Conservation (phyloP, 2,329 filamentous ascomycete species). For the Paradendryphiella salina region DNA sequence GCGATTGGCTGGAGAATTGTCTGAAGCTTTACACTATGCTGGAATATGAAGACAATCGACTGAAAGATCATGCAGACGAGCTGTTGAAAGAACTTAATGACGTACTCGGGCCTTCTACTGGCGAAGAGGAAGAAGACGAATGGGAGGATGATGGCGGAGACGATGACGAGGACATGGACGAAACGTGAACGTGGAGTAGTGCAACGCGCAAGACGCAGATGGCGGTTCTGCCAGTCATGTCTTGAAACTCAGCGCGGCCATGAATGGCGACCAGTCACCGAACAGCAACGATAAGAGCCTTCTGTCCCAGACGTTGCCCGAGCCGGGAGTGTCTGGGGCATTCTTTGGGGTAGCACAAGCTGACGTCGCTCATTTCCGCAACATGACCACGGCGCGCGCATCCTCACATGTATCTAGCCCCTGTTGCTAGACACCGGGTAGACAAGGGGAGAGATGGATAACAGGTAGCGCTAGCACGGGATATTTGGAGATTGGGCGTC, state of each 20-base stretch:
- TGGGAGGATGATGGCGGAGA: slow-evolving; percentile 48
- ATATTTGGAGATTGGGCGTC: not conserved
- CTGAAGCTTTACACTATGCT: slow-evolving; percentile 75
- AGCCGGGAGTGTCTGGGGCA: not conserved
- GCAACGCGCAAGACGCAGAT: not conserved
- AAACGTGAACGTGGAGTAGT: slow-evolving; percentile 34
- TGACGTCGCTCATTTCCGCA: not conserved
- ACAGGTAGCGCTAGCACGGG: no score
- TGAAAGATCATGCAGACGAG: slow-evolving; percentile 75
- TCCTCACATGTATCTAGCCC: no score
- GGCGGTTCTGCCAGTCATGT: not conserved
- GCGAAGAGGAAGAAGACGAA: slow-evolving; percentile 50
- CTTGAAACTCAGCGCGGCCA: not conserved
- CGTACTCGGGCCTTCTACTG: slow-evolving; percentile 49
- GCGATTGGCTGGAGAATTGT: slow-evolving; percentile 81
- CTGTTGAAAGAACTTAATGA: slow-evolving; percentile 59
- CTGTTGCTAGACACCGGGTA: no score
- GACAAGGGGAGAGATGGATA: no score
- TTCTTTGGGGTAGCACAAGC: not conserved
- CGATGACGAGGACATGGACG: slow-evolving; percentile 43
- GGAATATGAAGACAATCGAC: slow-evolving; percentile 81
- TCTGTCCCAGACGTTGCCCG: not conserved
- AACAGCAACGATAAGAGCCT: not conserved
- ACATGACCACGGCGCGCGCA: no score
- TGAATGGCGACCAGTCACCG: not conserved